phyloP scores from a whole-genome alignment of 2,329 filamentous ascomycete genomes.

The Coniochaeta sp. region DNA sequence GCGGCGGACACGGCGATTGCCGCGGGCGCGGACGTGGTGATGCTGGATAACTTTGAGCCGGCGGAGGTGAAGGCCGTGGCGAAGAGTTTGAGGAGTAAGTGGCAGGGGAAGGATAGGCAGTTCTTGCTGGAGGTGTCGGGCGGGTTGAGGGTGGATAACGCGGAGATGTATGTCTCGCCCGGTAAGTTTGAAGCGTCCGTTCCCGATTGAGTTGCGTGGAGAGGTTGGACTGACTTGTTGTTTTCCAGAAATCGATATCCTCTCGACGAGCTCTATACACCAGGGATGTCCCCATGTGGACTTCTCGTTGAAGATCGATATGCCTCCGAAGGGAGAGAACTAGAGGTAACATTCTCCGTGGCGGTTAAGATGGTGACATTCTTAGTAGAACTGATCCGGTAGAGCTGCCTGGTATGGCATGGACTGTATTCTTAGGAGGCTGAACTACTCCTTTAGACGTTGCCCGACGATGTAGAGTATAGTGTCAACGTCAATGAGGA shows the following conservation, averaged over 20 bases:
- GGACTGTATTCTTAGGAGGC: too few species aligned
- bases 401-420: too few species aligned
- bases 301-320: constrained; percentile 84
- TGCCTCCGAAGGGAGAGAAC: neutral
- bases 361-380: too few species aligned
- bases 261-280: constrained; percentile 94
- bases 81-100: constrained; percentile 68
- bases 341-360: neutral
- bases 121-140: constrained; percentile 91
- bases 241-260: constrained; percentile 74
- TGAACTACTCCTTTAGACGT: too few species aligned
- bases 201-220: too few species aligned
- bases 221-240: too few species aligned
- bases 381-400: too few species aligned
- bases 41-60: constrained; percentile 92
- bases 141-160: constrained; percentile 79
- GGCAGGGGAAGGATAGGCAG: constrained; percentile 58
- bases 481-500: too few species aligned
- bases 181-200: too few species aligned
- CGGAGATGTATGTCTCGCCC: constrained; percentile 69
- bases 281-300: constrained; percentile 92
- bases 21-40: constrained; percentile 89
- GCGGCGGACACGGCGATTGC: constrained; percentile 88
- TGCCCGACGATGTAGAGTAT: too few species aligned
- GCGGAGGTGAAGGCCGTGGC: constrained; percentile 72